Base-by-base conservation (phyloP, 306 rosid genomes). In the Gleditsia sinensis region DNA sequence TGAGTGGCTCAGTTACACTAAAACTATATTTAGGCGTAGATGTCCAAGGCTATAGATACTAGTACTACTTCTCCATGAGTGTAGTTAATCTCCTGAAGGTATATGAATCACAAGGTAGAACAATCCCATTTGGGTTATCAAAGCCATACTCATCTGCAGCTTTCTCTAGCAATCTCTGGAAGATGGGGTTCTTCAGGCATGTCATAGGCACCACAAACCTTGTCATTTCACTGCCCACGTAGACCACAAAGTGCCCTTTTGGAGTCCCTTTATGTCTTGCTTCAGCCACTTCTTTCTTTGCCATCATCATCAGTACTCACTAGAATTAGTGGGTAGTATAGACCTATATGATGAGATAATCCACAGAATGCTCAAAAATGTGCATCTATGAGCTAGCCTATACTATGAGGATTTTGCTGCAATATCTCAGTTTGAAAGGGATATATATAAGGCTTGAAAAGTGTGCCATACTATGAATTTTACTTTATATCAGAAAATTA, bases 101-200 rank as follows among this genome's bases (percentile, higher is more conserved):
- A 37, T 45, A 54, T 59, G 54, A 77, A 27, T 77, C 79, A 73
- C 80, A 82, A 19, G 86, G 83, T 3, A 82, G 67, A 55, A 78
- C 74, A 60, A 82, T 82, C 74, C 74, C 75, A 13, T 62, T 23
- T 19, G 54, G 63, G 57, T 57, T 40, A 13, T 69, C 61, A 36
- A 67, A 78, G 53, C 80, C 83, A 12, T 50, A 78, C 49, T 82
- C 86, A 9, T 82, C 86, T 9, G 86, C 83, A 37, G 86, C 76
- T 49, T 63, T 82, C 33, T 82, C 70, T 16, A 78, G 74, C 57
- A 82, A 67, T 74, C 33, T 48, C 77, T 60, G 83, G 64, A 78
- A 82, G 14, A 2, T 61, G 1, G 80, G 53, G 45, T 69, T 82
- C 77, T 78, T 82, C 42, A 82, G 54, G 58, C 42, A 74, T 10